Conservation (phyloP, 768 basidiomycete species). For the Russula virescens region DNA sequence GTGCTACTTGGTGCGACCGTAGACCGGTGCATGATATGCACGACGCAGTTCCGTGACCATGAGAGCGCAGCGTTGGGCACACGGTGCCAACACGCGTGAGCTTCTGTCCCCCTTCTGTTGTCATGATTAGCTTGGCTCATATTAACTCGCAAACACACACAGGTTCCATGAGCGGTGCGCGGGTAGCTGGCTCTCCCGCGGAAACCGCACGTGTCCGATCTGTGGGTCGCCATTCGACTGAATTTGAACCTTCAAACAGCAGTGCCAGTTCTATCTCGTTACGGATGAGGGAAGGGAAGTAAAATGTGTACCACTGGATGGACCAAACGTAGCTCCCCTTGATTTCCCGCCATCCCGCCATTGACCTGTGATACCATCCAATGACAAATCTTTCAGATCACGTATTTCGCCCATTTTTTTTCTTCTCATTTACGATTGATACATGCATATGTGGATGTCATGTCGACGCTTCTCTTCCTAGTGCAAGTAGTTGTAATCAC, state of each 20-base stretch:
- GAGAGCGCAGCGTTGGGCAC: slow-evolving; percentile 18
- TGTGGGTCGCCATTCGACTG: slow-evolving; percentile 18
- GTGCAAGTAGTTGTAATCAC: background rate
- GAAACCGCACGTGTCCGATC: slow-evolving; percentile 15
- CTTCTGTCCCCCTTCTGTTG: background rate
- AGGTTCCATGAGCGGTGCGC: slow-evolving; percentile 25
- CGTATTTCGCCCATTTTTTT: background rate
- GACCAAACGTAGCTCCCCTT: background rate
- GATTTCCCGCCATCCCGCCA: background rate
- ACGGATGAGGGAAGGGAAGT: background rate
- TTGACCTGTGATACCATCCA: too few relatives aligned
- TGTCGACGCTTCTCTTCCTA: background rate
- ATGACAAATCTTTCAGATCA: background rate
- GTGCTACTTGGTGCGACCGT: slow-evolving; percentile 19
- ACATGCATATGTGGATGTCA: background rate
- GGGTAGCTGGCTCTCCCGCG: slow-evolving; percentile 14
- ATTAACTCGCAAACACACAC: background rate
- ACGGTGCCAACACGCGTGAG: slow-evolving; percentile 24
- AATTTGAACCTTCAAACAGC: background rate
- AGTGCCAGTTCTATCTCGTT: too few relatives aligned
- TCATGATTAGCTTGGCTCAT: background rate
- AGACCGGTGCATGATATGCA: slow-evolving; percentile 22
- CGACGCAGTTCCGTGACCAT: slow-evolving; percentile 20
- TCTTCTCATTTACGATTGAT: background rate
- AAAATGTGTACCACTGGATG: slow-evolving; percentile 7